These are phyloP conservation scores for Xylariales sp. DNA, from an alignment of 2,329 filamentous ascomycete species.

Conservation along the genomic window DNA sequence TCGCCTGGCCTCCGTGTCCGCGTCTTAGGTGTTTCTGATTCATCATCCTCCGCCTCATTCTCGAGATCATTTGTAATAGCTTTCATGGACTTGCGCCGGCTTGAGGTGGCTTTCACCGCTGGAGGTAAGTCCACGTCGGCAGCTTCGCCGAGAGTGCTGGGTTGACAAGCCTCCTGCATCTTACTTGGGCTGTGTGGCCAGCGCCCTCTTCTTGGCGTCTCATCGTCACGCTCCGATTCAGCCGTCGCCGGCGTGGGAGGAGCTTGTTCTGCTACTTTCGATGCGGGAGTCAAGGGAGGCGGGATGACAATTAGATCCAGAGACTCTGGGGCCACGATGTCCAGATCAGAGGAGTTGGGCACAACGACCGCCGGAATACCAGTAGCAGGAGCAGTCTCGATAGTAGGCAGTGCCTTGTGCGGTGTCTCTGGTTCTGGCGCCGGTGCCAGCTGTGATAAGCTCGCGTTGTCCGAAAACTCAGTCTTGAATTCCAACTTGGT, in stretches of 20 bases:
- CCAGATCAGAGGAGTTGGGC: not conserved
- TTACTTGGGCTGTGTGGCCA: conserved; percentile 4
- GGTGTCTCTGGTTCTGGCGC: not conserved
- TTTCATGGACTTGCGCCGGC: not conserved
- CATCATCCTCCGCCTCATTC: not conserved
- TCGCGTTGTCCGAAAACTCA: conserved; percentile 24
- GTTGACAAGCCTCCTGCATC: not conserved
- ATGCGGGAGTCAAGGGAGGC: conserved; percentile 9
- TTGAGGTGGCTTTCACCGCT: not conserved
- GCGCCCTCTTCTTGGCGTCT: conserved; percentile 5
- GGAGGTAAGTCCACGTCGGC: not conserved
- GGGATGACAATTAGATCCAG: conserved; percentile 9
- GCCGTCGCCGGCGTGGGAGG: not conserved
- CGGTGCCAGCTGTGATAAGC: conserved; percentile 17
- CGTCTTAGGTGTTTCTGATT: not conserved
- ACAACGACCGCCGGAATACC: conserved; percentile 6
- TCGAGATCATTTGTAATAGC: not conserved
- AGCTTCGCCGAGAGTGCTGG: not conserved
- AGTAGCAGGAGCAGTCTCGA: conserved; percentile 4
- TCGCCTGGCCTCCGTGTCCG: conserved; percentile 61
- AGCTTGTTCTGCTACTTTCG: conserved; percentile 3
- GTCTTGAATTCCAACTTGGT: conserved; percentile 22
- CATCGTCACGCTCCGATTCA: not conserved
- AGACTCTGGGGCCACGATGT: not conserved
- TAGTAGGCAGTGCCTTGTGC: not conserved